Percentiles rank a stretch among this genome's conserved stretches.
phyloP scores from a whole-genome alignment of 2,329 filamentous ascomycete genomes.

The Cytospora chrysosperma region DNA sequence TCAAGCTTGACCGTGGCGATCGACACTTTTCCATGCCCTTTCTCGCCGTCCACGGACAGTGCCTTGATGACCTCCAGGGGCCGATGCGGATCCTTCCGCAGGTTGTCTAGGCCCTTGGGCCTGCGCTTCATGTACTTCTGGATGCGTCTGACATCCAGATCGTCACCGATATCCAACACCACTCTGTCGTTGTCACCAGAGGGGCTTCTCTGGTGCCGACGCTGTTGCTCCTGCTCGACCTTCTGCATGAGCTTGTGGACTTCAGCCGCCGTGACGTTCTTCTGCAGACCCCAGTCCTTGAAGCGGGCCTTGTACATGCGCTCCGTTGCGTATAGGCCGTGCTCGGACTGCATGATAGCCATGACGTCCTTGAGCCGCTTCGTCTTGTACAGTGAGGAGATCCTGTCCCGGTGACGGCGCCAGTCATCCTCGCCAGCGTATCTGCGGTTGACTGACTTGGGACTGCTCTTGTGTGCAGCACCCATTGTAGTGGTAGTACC shows the following conservation, averaged over 20 bases:
- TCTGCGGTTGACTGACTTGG: background rate
- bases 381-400: conserved; percentile 32
- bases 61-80: conserved; percentile 18
- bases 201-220: background rate
- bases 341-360: conserved; percentile 29
- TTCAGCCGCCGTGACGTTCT: conserved; percentile 34
- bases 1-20: conserved; percentile 9
- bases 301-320: conserved; percentile 38
- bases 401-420: conserved; percentile 29
- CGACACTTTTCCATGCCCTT: conserved; percentile 8
- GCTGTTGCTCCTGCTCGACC: conserved; percentile 27
- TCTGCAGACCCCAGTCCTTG: conserved; percentile 35
- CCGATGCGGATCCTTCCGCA: conserved; percentile 2
- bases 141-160: conserved; percentile 10
- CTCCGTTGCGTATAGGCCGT: conserved; percentile 31
- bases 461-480: background rate
- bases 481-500: background rate
- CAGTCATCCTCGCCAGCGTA: conserved; percentile 30
- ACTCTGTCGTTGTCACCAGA: background rate
- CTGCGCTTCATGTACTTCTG: conserved; percentile 24
- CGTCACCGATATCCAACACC: conserved; percentile 4
- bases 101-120: conserved; percentile 6
- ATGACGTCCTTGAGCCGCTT: conserved; percentile 32
- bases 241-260: conserved; percentile 30
- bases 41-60: conserved; percentile 16